Evolutionary conservation across 495 filamentous ascomycete species (phyloP).

Genomic region (Letharia lupina): DNA sequence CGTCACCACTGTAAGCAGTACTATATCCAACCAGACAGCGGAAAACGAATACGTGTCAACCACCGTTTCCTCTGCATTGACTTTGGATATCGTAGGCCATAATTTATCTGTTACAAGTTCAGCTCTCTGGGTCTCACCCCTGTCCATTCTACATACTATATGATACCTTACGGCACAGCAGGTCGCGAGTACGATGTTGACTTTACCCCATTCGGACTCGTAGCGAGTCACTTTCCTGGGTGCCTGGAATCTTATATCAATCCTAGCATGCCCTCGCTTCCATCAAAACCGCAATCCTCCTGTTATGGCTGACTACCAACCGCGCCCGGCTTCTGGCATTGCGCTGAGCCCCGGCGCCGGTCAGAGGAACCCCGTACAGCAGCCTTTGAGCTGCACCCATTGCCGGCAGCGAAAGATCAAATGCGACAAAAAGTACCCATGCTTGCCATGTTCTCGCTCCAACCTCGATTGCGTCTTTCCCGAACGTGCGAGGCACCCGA

Average conservation of each 20-base stretch:
- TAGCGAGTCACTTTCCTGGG: background rate
- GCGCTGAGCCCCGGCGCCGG: background rate
- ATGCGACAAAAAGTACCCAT: conserved; percentile 60
- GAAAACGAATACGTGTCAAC: background rate
- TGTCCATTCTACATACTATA: background rate
- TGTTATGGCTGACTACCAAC: conserved; percentile 4
- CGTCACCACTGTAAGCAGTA: no score
- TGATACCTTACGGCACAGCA: background rate
- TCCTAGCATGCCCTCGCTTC: background rate
- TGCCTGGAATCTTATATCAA: conserved; percentile 3
- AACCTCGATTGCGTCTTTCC: conserved; percentile 51
- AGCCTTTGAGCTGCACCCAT: conserved; percentile 46
- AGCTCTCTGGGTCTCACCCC: background rate
- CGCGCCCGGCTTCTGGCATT: background rate
- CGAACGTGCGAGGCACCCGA: conserved; percentile 20
- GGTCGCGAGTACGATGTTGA: background rate
- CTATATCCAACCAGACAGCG: no score
- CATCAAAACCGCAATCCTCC: background rate
- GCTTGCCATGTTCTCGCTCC: conserved; percentile 56
- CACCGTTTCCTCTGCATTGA: background rate
- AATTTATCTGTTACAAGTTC: no score
- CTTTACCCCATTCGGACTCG: background rate
- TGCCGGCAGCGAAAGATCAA: conserved; percentile 57
- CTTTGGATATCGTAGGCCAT: background rate
- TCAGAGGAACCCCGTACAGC: conserved; percentile 7